Conservation (phyloP, 257 asterid genomes). For the Salvia miltiorrhiza region DNA sequence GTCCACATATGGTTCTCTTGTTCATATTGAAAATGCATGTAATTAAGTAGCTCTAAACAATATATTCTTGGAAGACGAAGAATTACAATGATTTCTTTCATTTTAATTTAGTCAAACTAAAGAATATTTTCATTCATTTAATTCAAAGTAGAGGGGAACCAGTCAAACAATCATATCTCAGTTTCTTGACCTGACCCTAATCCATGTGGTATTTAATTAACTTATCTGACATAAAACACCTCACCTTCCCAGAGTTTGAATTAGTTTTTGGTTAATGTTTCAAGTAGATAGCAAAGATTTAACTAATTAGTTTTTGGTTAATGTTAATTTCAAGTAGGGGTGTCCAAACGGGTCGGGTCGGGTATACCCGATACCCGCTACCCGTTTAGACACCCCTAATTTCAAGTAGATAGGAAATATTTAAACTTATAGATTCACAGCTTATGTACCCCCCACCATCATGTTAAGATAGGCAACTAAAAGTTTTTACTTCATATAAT, state of each 20-base stretch:
- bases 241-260: background rate
- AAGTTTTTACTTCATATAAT: too few relatives aligned
- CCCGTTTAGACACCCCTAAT: too few relatives aligned
- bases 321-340: too few relatives aligned
- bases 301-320: too few relatives aligned
- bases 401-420: too few relatives aligned
- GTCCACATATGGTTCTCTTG: conserved; percentile 6
- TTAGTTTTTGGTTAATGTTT: background rate
- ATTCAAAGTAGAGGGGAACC: background rate
- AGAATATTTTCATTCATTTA: background rate
- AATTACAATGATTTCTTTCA: background rate
- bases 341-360: too few relatives aligned
- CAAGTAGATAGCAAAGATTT: background rate
- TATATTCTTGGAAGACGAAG: background rate
- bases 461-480: too few relatives aligned
- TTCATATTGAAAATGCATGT: conserved; percentile 15
- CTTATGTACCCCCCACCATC: too few relatives aligned
- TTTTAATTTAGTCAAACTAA: conserved; percentile 6
- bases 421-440: too few relatives aligned
- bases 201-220: background rate
- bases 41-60: background rate
- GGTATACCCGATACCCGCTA: too few relatives aligned
- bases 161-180: conserved; percentile 14
- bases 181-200: conserved; percentile 10
- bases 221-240: background rate